Evolutionary conservation across 345 rosid genomes (phyloP).

Genomic region (Kernera saxatilis): DNA sequence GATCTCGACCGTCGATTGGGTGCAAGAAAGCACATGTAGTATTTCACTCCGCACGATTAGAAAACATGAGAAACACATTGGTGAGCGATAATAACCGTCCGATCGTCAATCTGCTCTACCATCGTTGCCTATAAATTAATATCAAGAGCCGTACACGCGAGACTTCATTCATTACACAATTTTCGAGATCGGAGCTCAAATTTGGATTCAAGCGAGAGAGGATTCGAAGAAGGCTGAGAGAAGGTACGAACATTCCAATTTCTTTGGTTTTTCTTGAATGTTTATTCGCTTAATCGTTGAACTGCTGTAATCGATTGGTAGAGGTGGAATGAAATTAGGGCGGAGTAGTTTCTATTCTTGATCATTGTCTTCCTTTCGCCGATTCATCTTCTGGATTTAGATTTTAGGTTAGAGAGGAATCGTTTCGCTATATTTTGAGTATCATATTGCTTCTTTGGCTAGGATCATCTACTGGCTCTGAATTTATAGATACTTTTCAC

Average conservation of each 20-base stretch:
- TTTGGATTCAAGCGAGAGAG: constrained; percentile 8
- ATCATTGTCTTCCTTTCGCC: background rate
- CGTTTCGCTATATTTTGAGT: background rate
- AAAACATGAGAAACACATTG: constrained; percentile 27
- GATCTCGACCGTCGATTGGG: background rate
- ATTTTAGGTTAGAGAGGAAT: background rate
- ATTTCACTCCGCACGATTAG: constrained; percentile 12
- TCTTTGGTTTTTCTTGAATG: background rate
- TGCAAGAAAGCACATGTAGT: constrained; percentile 20
- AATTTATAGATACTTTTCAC: background rate
- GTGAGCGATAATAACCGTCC: constrained; percentile 17
- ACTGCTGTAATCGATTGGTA: background rate
- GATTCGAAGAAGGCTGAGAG: background rate
- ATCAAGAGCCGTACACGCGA: constrained; percentile 16
- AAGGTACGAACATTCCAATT: background rate
- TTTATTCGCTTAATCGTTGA: background rate
- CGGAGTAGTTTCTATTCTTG: background rate
- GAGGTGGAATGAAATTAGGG: background rate
- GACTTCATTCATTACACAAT: fast-evolving
- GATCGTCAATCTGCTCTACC: background rate
- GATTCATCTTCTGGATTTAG: background rate
- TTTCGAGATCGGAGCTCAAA: background rate
- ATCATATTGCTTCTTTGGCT: background rate
- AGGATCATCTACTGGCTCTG: background rate
- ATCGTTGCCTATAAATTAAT: constrained; percentile 25